Base-by-base conservation (phyloP, 306 rosid genomes). In the Quercus variabilis region DNA sequence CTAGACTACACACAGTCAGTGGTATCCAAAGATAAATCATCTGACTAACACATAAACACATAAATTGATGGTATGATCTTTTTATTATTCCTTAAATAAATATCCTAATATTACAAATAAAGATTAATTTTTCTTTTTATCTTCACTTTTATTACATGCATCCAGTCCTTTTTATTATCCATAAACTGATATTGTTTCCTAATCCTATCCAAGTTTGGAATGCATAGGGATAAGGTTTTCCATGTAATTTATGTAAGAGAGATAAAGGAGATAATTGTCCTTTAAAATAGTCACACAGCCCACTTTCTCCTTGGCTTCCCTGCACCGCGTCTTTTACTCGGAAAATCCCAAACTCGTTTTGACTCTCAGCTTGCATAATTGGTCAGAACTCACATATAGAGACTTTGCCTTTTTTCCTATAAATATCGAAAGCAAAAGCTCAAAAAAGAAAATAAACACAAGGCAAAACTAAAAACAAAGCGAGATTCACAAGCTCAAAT, bases 241-340 rank as follows among this genome's bases (percentile, higher is more conserved):
- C 46, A 8, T 41, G 46, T 41, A 41, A 41, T 8, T 33, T 79
- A 2, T 0, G 1, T 1, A 69, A 21, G 73, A 26, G 71, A 79
- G 77, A 64, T 30, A 73, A 67, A 33, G 78, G 78, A 55, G 55
- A 20, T 4, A 72, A 0, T 1, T 55, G 84, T 71, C 82, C 18
- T 23, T 60, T 41, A 7, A 1, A 5, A 3, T 0, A 35, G 12
- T 41, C 11, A 19, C 13, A 13, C 2, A n/a, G 0, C 62, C 35
- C 55, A 58, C 80, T 11, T 79, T 81, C 83, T 25, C 58, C 1
- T 14, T 0, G 15, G 63, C 65, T 81, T 85, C 74, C 86, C 69
- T 8, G 28, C 65, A 74, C 87, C 84, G 88, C 90, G 90, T 88
- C 33, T 68, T 69, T 76, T 26, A 56, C 81, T 78, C 13, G 81